These are phyloP conservation scores for Bromus sterilis DNA, from an alignment of 176 grass and related monocot species.

Conservation along the genomic window DNA sequence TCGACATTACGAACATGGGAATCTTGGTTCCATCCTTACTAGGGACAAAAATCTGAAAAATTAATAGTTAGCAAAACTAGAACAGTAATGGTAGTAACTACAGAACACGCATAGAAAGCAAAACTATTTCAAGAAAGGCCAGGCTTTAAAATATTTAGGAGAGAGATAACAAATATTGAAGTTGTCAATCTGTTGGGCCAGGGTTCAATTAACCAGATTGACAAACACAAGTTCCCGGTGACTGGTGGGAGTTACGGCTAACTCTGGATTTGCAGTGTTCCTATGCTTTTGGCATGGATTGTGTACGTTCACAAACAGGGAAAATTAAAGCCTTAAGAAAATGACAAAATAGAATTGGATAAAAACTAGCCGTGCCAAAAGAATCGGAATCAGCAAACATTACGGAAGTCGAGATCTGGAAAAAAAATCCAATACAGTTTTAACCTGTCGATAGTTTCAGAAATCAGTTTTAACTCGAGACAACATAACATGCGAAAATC, in stretches of 20 bases:
- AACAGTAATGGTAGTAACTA: not conserved
- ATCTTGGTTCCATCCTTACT: slow-evolving; percentile 82
- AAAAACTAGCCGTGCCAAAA: not conserved
- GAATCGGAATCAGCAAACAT: not conserved
- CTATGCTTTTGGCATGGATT: not conserved
- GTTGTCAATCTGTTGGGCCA: not conserved
- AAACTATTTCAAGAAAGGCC: not conserved
- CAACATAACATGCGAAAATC: not conserved
- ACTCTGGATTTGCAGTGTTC: not conserved
- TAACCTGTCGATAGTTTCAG: not conserved
- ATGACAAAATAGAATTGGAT: not conserved
- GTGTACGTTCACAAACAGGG: not conserved
- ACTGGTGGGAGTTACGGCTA: not conserved
- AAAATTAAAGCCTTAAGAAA: not conserved
- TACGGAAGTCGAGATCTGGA: not conserved
- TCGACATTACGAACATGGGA: slow-evolving; percentile 87
- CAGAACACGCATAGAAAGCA: slow-evolving; percentile 6
- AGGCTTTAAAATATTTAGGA: not conserved
- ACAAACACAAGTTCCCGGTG: not conserved
- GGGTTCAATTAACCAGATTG: not conserved
- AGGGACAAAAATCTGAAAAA: slow-evolving; percentile 65
- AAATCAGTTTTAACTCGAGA: not conserved
- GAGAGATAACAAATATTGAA: not conserved
- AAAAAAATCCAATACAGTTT: not conserved
- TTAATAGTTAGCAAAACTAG: not conserved